phyloP scores from a whole-genome alignment of 805 yeast species.

The Yarrowia sp. region DNA sequence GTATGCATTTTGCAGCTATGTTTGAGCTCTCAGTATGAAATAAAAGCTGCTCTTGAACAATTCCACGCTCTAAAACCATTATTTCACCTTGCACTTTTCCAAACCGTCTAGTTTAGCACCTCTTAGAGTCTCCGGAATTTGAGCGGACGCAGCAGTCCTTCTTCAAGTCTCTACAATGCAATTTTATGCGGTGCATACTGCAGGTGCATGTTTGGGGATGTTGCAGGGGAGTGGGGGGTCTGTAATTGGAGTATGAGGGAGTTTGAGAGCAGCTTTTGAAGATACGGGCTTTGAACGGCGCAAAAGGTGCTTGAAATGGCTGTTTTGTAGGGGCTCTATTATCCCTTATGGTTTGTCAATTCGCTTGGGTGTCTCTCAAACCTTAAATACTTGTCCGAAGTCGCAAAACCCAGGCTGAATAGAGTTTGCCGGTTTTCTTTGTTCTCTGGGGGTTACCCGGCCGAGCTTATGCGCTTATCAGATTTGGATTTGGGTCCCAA shows the following conservation, averaged over 20 bases:
- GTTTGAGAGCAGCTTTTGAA: background rate
- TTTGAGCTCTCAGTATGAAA: background rate
- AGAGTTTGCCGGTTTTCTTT: background rate
- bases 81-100: background rate
- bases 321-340: too few species aligned
- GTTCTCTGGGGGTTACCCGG: background rate
- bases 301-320: background rate
- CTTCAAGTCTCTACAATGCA: background rate
- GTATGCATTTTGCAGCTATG: background rate
- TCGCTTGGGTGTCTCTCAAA: background rate
- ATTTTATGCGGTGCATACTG: background rate
- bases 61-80: background rate
- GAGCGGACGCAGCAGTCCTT: background rate
- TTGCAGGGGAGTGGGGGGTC: background rate
- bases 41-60: background rate
- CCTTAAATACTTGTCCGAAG: background rate
- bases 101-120: background rate
- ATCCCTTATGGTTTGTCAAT: too few species aligned
- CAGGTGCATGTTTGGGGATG: background rate
- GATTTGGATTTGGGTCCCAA: conserved; percentile 16
- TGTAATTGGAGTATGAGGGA: background rate
- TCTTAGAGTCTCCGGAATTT: background rate
- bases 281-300: background rate
- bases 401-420: background rate
- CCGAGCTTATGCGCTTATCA: conserved; percentile 22